phyloP scores from a whole-genome alignment of 805 yeast species.

The Barnettozyma siamensis region DNA sequence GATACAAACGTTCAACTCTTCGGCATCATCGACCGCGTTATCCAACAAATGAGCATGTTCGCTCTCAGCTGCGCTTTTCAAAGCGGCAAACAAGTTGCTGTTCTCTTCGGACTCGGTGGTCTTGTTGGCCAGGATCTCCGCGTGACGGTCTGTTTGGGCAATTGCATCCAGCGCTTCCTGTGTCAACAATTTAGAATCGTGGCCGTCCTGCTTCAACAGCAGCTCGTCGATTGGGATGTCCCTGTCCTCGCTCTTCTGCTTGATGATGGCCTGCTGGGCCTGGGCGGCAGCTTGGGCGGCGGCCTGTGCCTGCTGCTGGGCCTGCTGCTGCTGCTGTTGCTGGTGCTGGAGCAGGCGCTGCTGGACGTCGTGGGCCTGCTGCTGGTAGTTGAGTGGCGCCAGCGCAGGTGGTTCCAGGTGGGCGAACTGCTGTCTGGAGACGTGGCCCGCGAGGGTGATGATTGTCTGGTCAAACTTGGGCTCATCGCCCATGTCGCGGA shows the following conservation, averaged over 20 bases:
- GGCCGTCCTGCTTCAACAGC: conserved; percentile 12
- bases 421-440: conserved; percentile 8
- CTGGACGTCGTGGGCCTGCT: conserved; percentile 6
- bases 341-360: conserved; percentile 10
- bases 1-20: conserved; percentile 14
- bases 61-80: conserved; percentile 10
- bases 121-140: conserved; percentile 3
- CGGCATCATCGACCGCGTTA: conserved; percentile 1
- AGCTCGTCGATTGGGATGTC: conserved; percentile 16
- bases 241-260: conserved; percentile 10
- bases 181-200: conserved; percentile 5
- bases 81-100: conserved; percentile 14
- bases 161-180: conserved; percentile 11
- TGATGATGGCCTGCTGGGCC: conserved; percentile 7
- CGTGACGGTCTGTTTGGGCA: conserved; percentile 4
- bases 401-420: conserved; percentile 6
- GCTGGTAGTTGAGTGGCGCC: conserved; percentile 10
- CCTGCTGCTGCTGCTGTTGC: conserved; percentile 11
- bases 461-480: conserved; percentile 7
- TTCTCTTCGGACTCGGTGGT: conserved; percentile 9
- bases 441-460: conserved; percentile 12
- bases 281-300: conserved; percentile 9
- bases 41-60: conserved; percentile 1
- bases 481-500: neutral
- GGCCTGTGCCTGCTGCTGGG: conserved; percentile 8